Evolutionary conservation across 2,329 filamentous ascomycete species (phyloP), one percentile per base, ranked within the genome.

Genomic region (Cladosporium sp.): DNA sequence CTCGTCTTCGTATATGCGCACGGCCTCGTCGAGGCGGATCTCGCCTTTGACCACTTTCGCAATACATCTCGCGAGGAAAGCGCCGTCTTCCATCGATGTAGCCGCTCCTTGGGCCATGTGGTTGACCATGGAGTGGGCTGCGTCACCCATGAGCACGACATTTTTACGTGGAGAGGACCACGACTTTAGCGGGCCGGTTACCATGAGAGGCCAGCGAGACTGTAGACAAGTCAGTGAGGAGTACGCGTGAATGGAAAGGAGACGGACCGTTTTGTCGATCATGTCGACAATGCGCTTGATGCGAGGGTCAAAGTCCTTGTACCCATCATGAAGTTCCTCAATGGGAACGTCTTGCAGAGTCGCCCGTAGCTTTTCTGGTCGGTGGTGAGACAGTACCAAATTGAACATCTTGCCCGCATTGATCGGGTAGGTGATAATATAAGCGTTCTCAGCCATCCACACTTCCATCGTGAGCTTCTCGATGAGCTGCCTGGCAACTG

Each of bases 361-460:
- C 17, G 47, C 30, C 47, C 47, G 47, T 17, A 75, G 69, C 1
- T 70, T 68, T 15, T 72, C 66, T 59, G 73, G 64, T 55, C 73
- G 62, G 64, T 77, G 67, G 70, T 79, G 69, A 60, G 72, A 75
- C 14, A 80, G 69, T 4, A 80, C 78, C 68, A 80, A 73, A 61
- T 80, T 80, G 66, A 78, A 78, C 37, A 74, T 68, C 49, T 72
- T 74, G 11, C 75, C 76, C 2, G 71, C 73, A n/a, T 70, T 73
- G 25, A 81, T 75, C 1, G 76, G 76, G 60, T 80, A 80, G 3
- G 75, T 75, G 52, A 81, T 79, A 63, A 78, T 76, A 59, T 78
- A 77, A 2, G 69, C 65, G 12, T 70, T 68, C 4, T 67, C 60
- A 19, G 73, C 67, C 69, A 79, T 70, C 78, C 78, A 80, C 14